Evolutionary conservation across 495 filamentous ascomycete species (phyloP).

Genomic region (Melanomma pulvis-pyrius): DNA sequence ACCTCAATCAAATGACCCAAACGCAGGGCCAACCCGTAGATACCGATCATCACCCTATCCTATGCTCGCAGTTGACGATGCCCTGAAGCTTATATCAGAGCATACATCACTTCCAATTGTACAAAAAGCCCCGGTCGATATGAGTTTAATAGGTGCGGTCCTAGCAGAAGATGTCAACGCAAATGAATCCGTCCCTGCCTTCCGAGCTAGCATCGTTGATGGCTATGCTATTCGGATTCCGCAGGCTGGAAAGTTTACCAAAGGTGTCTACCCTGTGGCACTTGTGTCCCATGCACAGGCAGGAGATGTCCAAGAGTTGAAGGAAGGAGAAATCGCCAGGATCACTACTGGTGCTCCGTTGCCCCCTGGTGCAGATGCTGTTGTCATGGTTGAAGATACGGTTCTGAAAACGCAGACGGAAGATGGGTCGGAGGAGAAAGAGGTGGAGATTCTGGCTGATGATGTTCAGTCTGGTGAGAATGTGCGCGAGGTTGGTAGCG

Average conservation of each 20-base stretch:
- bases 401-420: slow-evolving; percentile 69
- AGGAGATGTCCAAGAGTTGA: slow-evolving; percentile 60
- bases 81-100: slow-evolving; percentile 68
- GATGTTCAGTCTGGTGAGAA: slow-evolving; percentile 81
- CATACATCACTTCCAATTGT: slow-evolving; percentile 65
- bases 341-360: slow-evolving; percentile 95
- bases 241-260: slow-evolving; percentile 44
- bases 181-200: slow-evolving; percentile 83
- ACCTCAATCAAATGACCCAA: slow-evolving; percentile 76
- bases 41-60: slow-evolving; percentile 88
- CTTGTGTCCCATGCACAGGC: slow-evolving; percentile 82
- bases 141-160: slow-evolving; percentile 69
- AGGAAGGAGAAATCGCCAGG: slow-evolving; percentile 75
- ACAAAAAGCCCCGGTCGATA: slow-evolving; percentile 61
- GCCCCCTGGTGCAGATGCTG: slow-evolving; percentile 83
- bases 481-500: slow-evolving; percentile 87
- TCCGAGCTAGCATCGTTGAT: slow-evolving; percentile 93
- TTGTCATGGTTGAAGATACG: slow-evolving; percentile 98
- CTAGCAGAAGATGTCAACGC: slow-evolving; percentile 83
- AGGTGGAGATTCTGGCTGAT: slow-evolving; percentile 79
- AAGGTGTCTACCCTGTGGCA: slow-evolving; percentile 82
- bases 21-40: slow-evolving; percentile 72
- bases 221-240: slow-evolving; percentile 69
- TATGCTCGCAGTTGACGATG: slow-evolving; percentile 84
- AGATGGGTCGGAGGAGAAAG: slow-evolving; percentile 80